phyloP scores from a whole-genome alignment of 1,139 yeast species.

The Candida tropicalis region DNA sequence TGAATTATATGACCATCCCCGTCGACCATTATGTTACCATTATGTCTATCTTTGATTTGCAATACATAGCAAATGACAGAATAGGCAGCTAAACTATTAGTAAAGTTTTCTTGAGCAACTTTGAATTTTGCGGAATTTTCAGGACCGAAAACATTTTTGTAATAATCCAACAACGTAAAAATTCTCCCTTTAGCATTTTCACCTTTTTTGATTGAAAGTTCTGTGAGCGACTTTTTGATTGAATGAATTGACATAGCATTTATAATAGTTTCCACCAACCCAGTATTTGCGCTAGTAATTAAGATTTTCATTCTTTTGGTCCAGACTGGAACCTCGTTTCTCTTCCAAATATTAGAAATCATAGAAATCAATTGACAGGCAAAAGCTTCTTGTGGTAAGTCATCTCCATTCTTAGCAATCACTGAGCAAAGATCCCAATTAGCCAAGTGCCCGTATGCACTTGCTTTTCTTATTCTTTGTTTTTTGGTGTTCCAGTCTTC shows the following conservation, averaged over 20 bases:
- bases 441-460: constrained; percentile 80
- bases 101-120: constrained; percentile 81
- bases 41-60: constrained; percentile 93
- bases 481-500: constrained; percentile 91
- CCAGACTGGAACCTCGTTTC: constrained; percentile 72
- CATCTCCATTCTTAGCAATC: constrained; percentile 94
- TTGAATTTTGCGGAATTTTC: constrained; percentile 52
- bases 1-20: constrained; percentile 93
- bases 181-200: constrained; percentile 69
- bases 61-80: constrained; percentile 87
- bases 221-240: constrained; percentile 86
- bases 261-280: constrained; percentile 92
- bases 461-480: constrained; percentile 72
- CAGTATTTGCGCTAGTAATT: constrained; percentile 87
- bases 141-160: constrained; percentile 70
- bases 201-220: constrained; percentile 65
- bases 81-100: constrained; percentile 82
- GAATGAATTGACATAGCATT: constrained; percentile 94
- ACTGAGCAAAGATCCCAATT: constrained; percentile 96
- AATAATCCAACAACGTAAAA: constrained; percentile 77
- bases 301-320: constrained; percentile 90
- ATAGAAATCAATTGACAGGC: constrained; percentile 92
- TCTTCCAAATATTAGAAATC: constrained; percentile 82
- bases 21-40: constrained; percentile 94
- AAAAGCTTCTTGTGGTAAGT: constrained; percentile 94